A percentile compares a stretch with the other conserved stretches of the same genome.
phyloP scores from a whole-genome alignment of 148 eudicot genomes.

The Chenopodium berlandieri region DNA sequence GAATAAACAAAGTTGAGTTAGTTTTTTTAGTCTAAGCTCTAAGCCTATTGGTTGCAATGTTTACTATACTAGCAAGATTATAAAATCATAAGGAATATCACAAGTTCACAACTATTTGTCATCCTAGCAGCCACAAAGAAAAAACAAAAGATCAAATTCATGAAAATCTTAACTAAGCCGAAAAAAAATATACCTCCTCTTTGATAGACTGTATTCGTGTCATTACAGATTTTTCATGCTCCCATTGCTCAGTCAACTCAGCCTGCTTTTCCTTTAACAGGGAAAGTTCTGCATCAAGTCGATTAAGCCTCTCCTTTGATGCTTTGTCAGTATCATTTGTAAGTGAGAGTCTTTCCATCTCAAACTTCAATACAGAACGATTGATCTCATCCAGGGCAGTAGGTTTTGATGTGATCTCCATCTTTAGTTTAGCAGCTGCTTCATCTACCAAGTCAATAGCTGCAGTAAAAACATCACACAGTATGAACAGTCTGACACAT shows the following conservation, averaged over 20 bases:
- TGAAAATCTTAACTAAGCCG: neutral
- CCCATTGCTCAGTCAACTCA: conserved; percentile 90
- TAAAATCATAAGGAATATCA: neutral
- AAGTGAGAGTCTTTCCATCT: conserved; percentile 96
- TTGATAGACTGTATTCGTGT: conserved; percentile 86
- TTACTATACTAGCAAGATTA: neutral
- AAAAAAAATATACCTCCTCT: conserved; percentile 71
- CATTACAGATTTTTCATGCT: conserved; percentile 89
- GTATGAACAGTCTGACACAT: conserved; percentile 1
- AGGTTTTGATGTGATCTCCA: conserved; percentile 99
- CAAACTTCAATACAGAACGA: conserved; percentile 83
- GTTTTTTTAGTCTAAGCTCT: neutral
- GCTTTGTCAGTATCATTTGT: conserved; percentile 90
- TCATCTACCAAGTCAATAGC: conserved; percentile 98
- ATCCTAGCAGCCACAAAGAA: neutral
- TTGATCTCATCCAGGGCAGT: conserved; percentile 95
- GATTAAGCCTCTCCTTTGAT: conserved; percentile 82
- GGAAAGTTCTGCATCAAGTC: conserved; percentile 79
- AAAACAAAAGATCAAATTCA: neutral
- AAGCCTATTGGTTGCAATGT: neutral
- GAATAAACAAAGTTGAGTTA: conserved; percentile 17
- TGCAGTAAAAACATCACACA: conserved; percentile 35
- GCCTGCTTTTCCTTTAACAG: conserved; percentile 72
- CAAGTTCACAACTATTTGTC: neutral
- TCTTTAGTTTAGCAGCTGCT: conserved; percentile 98